phyloP scores from a whole-genome alignment of 306 rosid species.

The Begonia loranthoides region DNA sequence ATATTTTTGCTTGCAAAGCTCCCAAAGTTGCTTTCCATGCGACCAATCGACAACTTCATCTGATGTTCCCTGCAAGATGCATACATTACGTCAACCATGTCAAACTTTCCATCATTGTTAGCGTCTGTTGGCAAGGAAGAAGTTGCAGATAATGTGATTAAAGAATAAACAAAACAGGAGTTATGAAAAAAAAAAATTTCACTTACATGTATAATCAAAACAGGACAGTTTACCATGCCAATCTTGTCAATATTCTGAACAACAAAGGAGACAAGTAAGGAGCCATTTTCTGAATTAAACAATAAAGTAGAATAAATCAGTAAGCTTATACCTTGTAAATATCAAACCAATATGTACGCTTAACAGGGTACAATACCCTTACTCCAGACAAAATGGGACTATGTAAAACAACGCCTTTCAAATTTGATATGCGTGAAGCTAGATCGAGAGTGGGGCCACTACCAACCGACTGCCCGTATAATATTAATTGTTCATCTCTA shows the following conservation, averaged over 20 bases:
- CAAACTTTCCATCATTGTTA: neutral
- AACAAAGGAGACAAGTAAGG: constrained; percentile 7
- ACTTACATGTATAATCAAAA: constrained; percentile 87
- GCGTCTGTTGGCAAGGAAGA: too few species aligned
- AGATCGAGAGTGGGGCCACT: constrained; percentile 94
- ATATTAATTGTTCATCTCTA: constrained; percentile 69
- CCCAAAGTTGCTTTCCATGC: constrained; percentile 95
- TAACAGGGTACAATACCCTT: constrained; percentile 84
- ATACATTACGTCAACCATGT: neutral
- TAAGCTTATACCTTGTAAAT: constrained; percentile 55
- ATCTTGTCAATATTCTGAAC: constrained; percentile 83
- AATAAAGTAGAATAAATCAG: neutral
- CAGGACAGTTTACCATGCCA: constrained; percentile 58
- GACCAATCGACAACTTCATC: constrained; percentile 90
- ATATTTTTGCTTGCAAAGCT: constrained; percentile 65
- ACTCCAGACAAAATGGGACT: constrained; percentile 89
- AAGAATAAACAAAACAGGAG: neutral
- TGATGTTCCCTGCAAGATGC: constrained; percentile 57
- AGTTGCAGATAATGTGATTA: neutral
- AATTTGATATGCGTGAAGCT: constrained; percentile 54
- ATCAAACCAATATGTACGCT: constrained; percentile 89
- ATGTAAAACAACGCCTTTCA: constrained; percentile 80
- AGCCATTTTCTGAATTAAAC: neutral
- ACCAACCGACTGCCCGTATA: constrained; percentile 92
- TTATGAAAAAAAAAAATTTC: neutral